Evolutionary conservation across 495 filamentous ascomycete species (phyloP), one percentile per base, ranked within the genome.

Genomic region (Haplographium delicatum): DNA sequence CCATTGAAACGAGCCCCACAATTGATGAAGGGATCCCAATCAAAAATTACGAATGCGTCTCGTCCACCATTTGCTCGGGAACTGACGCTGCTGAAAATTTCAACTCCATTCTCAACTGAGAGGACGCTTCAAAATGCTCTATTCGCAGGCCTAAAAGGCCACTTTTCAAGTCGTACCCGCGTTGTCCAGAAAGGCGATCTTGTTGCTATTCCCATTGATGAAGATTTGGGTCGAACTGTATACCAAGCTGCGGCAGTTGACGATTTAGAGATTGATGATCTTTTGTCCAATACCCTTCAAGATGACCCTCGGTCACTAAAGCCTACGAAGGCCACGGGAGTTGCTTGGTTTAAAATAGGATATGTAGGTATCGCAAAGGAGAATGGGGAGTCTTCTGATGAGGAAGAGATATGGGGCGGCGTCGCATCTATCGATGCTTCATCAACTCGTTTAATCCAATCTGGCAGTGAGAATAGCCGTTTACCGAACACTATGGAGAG

Each of bases 321-420:
- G 19, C 48, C 35, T 18, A 45, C 62, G 2, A 63, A 66, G 39
- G 65, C 62, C 41, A 82, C 80, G 34, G 85, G 80, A 15, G 84
- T 94, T 31, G 90, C 86, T 4, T 97, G 93, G 91, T 96, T 95
- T 67, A 83, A 76, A 42, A 82, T 96, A 26, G 82, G 85, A 13
- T 84, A 85, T 55, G 81, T 93, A 38, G 72, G 79, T 20, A 55
- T 72, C 3, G 59, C 78, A 26, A 81, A 80, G 58, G 76, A 83
- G n/a, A 58, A 66, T 31, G 54, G 61, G 8, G 70, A 76, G 11
- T 69, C 73, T 5, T 47, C 53, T 48, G 60, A 77, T 35, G 72
- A 72, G 8, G 79, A 83, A 20, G 80, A 87, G 34, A 65, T 78
- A 9, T 98, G 93, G 93, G 85, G 86, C 24, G 83, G 82, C n/a